A percentile compares a stretch with the other conserved stretches of the same genome.
Conservation (phyloP, 805 yeast species). For the Candida sonorensis region DNA sequence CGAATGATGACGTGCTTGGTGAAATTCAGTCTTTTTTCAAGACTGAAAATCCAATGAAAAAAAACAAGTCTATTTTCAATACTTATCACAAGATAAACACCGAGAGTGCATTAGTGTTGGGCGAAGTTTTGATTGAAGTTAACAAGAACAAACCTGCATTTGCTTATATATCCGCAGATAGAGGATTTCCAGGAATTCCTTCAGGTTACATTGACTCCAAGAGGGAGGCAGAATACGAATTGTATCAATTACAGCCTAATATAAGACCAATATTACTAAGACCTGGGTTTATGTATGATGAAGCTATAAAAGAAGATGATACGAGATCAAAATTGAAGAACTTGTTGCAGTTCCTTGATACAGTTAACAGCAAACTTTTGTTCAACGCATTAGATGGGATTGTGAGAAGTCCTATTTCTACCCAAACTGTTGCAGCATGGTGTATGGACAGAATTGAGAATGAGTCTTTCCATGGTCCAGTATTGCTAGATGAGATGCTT, state of each 20-base stretch:
- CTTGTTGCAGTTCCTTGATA: conserved; percentile 36
- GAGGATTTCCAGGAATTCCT: conserved; percentile 62
- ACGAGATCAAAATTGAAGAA: conserved; percentile 36
- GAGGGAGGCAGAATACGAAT: conserved; percentile 65
- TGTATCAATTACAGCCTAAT: conserved; percentile 32
- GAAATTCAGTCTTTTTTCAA: conserved; percentile 35
- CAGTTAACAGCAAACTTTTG: conserved; percentile 37
- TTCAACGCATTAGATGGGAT: conserved; percentile 38
- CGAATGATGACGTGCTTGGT: conserved; percentile 20
- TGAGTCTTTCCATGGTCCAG: conserved; percentile 46
- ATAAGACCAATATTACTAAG: conserved; percentile 61
- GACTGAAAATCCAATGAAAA: conserved; percentile 60
- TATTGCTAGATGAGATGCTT: conserved; percentile 45
- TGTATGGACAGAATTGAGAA: conserved; percentile 51
- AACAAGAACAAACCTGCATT: conserved; percentile 31
- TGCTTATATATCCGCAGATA: conserved; percentile 79
- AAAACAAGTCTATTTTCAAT: conserved; percentile 31
- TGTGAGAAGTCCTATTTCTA: conserved; percentile 57
- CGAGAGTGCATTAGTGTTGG: conserved; percentile 60
- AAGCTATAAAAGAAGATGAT: conserved; percentile 22
- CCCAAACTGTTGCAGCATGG: conserved; percentile 60
- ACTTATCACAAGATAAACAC: conserved; percentile 62
- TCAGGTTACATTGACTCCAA: conserved; percentile 68
- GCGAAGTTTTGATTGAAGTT: conserved; percentile 39
- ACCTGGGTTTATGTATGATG: conserved; percentile 82